Evolutionary conservation across 805 yeast species (phyloP), one percentile per base, ranked within the genome.

Genomic region (Schizosaccharomyces lindneri): DNA sequence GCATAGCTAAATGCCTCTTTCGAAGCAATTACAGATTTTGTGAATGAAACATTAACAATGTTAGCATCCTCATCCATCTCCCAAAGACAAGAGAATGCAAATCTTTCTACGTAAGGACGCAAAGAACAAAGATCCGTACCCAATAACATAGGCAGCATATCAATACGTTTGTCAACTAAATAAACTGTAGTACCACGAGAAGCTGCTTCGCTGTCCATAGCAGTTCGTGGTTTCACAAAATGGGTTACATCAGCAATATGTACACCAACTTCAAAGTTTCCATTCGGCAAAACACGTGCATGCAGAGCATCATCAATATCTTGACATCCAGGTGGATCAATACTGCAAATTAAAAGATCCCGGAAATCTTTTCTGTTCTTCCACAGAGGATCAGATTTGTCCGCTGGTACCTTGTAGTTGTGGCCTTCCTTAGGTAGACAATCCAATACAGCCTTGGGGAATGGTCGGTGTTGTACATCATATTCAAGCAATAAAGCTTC

Each of bases 221-320:
- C 83, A 2, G 96, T 87, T 64, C 83, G 84, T 0, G 98, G 84
- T 72, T 88, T 87, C 59, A 93, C 98, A 69, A 93, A 93, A 73
- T 93, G 95, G 0, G 97, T 87, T 39, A 93, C 99, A 73, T 93
- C 99, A 9, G 99, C 99, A 74, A 93, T 93, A 70, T 93, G 99
- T 39, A 93, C 99, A 69, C 99, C 99, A 62, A 93, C 95, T 71
- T 93, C 95, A 75, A 80, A 88, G 70, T 90, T 87, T 0, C 98
- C 98, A 70, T 93, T 93, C 1, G 95, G 88, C 60, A 93, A 76
- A 62, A 70, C 70, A 65, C 78, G 75, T 0, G 97, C 97, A 70
- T 93, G 99, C 60, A 93, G 75, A 0, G 99, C 98, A 75, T 93
- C 96, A 75, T 93, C 99, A 68, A 93, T 93, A 80, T 93, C 99